A percentile compares a stretch with the other conserved stretches of the same genome.
Conservation (phyloP, 2,329 filamentous ascomycete species). For the Stemphylium lycopersici region DNA sequence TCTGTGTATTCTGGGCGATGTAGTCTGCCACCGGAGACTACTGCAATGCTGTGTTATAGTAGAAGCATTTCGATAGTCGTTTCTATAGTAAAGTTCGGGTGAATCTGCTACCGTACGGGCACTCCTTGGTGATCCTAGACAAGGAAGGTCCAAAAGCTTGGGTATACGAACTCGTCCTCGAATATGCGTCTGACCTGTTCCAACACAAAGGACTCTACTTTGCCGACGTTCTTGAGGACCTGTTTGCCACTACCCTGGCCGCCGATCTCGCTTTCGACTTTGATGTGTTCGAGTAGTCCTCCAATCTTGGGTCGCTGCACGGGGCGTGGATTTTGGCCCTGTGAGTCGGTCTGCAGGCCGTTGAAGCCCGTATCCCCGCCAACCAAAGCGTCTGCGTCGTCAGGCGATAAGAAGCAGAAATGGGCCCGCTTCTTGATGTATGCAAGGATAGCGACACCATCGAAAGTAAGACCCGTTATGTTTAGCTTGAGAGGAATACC, state of each 20-base stretch:
- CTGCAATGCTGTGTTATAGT: constrained; percentile 2
- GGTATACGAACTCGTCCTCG: constrained; percentile 98
- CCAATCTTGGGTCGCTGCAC: constrained; percentile 61
- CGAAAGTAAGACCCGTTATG: constrained; percentile 93
- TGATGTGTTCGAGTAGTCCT: constrained; percentile 86
- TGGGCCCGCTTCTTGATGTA: constrained; percentile 88
- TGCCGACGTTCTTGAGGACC: constrained; percentile 96
- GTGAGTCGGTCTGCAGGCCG: constrained; percentile 33
- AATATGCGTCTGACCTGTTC: constrained; percentile 97
- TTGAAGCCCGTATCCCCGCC: constrained; percentile 51
- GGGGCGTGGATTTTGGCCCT: constrained; percentile 32
- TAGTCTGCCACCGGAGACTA: constrained; percentile 5
- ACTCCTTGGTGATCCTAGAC: constrained; percentile 59
- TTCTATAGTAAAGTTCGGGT: neutral
- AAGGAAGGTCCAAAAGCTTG: constrained; percentile 97
- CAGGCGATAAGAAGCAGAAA: constrained; percentile 91
- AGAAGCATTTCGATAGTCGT: neutral
- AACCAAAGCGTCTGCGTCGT: constrained; percentile 78
- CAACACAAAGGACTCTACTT: constrained; percentile 96
- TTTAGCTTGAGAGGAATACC: constrained; percentile 93
- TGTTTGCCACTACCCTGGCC: constrained; percentile 90
- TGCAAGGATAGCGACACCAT: constrained; percentile 90
- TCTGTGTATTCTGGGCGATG: constrained; percentile 5
- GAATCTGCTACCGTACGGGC: neutral
- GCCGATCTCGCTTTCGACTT: constrained; percentile 97